Evolutionary conservation across 768 basidiomycete species (phyloP), one percentile per base, ranked within the genome.

Genomic region (Saitozyma podzolica): DNA sequence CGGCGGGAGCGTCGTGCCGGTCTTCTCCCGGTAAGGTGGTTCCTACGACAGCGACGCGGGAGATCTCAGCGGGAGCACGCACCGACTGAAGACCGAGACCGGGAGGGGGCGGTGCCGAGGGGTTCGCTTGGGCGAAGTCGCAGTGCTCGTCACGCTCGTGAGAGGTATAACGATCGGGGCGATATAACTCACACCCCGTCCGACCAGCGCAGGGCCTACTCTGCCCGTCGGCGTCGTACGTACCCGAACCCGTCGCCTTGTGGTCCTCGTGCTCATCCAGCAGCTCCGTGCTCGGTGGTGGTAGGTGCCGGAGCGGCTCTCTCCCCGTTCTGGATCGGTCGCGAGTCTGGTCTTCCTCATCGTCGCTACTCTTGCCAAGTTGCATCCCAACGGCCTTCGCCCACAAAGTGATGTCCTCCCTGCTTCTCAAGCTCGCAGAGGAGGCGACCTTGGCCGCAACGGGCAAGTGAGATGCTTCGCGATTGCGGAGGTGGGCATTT

Each of bases 361-460:
- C 50, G 8, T 49, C 54, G 16, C 48, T 19, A 20, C 59, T 50
- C 17, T n/a, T 29, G 1, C 61, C 63, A n/a, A n/a, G n/a, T 8
- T 62, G 51, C 17, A 63, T 40, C 48, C 66, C 62, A 57, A 75
- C 64, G 11, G 67, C 65, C 43, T 68, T 69, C n/a, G 72, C 64
- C 74, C 74, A 76, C 20, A 61, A 65, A 19, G 73, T 67, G 61
- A 76, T 76, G 50, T 76, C 74, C 43, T 76, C 74, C 17, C 74
- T 48, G 50, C 72, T 73, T 19, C 73, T 53, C 3, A 70, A 73
- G 3, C 69, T 69, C 2, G 72, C 65, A 0, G 74, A 73, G 9
- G 74, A 68, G n/a, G 72, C 74, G 9, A 76, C 54, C 58, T 72
- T 54, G 6, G 68, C 68, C 17, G 72, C 74, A 5, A 75, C 74